Evolutionary conservation across 352 stramenopile species (phyloP).

Genomic region (Globisporangium recalcitrans): DNA sequence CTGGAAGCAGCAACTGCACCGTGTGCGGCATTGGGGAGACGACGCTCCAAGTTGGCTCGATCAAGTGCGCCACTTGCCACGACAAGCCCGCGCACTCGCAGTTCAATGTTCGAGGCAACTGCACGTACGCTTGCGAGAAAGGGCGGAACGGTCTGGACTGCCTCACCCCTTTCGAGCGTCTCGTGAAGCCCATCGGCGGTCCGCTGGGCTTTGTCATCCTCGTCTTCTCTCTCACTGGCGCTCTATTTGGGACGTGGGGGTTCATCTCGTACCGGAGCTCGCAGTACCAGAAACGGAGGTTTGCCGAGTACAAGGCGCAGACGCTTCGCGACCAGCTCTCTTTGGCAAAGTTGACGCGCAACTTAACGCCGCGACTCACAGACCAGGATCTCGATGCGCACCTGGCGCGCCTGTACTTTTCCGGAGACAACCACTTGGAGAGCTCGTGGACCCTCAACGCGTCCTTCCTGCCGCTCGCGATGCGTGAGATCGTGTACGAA

Average conservation of each 20-base stretch:
- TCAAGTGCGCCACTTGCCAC: constrained; percentile 42
- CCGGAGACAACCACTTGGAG: constrained; percentile 63
- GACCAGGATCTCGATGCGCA: constrained; percentile 75
- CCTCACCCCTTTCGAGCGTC: constrained; percentile 76
- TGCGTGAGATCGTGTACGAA: constrained; percentile 76
- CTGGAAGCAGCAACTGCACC: constrained; percentile 53
- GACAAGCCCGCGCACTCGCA: constrained; percentile 60
- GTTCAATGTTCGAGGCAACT: constrained; percentile 79
- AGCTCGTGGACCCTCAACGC: constrained; percentile 61
- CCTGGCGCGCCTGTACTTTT: constrained; percentile 67
- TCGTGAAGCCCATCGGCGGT: constrained; percentile 77
- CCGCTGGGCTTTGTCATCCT: constrained; percentile 70
- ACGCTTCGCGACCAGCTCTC: constrained; percentile 70
- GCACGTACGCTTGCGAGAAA: constrained; percentile 78
- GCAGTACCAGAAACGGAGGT: constrained; percentile 41
- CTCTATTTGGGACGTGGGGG: constrained; percentile 64
- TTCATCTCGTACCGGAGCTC: constrained; percentile 62
- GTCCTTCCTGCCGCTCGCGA: constrained; percentile 42
- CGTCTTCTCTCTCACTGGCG: constrained; percentile 41
- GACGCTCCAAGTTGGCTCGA: constrained; percentile 43
- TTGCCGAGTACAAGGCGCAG: constrained; percentile 69
- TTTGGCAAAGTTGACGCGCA: constrained; percentile 60
- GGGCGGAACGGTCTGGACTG: constrained; percentile 73
- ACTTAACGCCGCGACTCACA: constrained; percentile 64
- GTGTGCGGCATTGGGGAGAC: constrained; percentile 75